A percentile compares a stretch with the other conserved stretches of the same genome.
These are phyloP conservation scores for Tripterygium wilfordii DNA, from an alignment of 177 flowering plant genomes.

Conservation along the genomic window DNA sequence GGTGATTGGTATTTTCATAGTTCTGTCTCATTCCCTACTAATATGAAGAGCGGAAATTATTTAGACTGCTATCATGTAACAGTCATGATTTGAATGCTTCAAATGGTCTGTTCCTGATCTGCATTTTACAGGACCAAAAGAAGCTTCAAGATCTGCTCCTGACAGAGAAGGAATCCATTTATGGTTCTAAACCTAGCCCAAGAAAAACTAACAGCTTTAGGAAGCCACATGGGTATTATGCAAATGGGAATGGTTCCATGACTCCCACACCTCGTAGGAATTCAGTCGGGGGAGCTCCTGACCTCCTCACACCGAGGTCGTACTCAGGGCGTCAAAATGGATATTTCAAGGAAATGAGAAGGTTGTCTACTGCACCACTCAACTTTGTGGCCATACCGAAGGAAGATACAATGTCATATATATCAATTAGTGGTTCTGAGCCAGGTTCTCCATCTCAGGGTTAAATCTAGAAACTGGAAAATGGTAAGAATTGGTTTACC, in stretches of 20 bases:
- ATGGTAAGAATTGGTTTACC: conserved; percentile 17
- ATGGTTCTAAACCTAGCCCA: conserved; percentile 92
- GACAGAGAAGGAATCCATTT: conserved; percentile 79
- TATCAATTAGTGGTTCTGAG: conserved; percentile 77
- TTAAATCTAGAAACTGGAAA: conserved; percentile 14
- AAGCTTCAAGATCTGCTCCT: conserved; percentile 81
- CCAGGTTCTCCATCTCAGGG: conserved; percentile 65
- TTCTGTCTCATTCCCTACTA: no score
- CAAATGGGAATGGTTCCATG: conserved; percentile 79
- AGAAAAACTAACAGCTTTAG: conserved; percentile 66
- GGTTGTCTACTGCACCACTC: conserved; percentile 70
- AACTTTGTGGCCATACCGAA: conserved; percentile 75
- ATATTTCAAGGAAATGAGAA: conserved; percentile 73
- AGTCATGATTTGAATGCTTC: no score
- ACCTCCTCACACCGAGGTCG: conserved; percentile 71
- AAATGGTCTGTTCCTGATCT: no score
- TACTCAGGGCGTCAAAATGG: conserved; percentile 85
- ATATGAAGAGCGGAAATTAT: no score
- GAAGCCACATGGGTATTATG: conserved; percentile 54
- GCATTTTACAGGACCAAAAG: conserved; percentile 76
- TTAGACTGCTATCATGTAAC: no score
- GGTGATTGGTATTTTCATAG: no score
- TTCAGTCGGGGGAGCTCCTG: conserved; percentile 65
- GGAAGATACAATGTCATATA: conserved; percentile 77
- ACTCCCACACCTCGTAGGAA: conserved; percentile 74